These are phyloP conservation scores for Xylaria flabelliformis DNA, from an alignment of 495 filamentous ascomycete species.

Conservation along the genomic window DNA sequence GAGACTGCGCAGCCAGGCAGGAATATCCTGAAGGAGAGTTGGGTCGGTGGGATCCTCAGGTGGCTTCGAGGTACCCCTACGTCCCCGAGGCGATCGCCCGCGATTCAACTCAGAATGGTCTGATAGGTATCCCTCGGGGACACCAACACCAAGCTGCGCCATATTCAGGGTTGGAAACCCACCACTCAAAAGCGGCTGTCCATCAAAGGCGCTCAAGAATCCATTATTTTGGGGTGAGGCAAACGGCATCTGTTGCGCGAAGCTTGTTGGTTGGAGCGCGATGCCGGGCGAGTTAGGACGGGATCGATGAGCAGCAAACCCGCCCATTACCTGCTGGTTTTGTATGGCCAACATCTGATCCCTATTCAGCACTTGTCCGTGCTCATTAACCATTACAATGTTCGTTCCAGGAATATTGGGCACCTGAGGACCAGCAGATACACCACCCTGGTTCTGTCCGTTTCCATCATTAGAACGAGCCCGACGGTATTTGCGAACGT, in stretches of 20 bases:
- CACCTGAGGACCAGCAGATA: conserved; percentile 52
- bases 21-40: conserved; percentile 90
- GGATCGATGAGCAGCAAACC: conserved; percentile 78
- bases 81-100: conserved; percentile 89
- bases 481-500: conserved; percentile 91
- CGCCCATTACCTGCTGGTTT: conserved; percentile 77
- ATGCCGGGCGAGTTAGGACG: conserved; percentile 93
- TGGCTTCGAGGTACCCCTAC: conserved; percentile 93
- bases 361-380: conserved; percentile 82
- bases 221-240: conserved; percentile 94
- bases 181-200: conserved; percentile 72
- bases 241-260: conserved; percentile 71
- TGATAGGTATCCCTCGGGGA: conserved; percentile 87
- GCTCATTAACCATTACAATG: conserved; percentile 88
- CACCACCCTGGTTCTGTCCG: conserved; percentile 49
- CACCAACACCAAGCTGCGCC: conserved; percentile 72
- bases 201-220: conserved; percentile 89
- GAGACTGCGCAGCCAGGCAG: conserved; percentile 92
- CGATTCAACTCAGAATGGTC: conserved; percentile 91
- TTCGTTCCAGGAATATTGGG: conserved; percentile 65
- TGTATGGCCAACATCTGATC: conserved; percentile 89
- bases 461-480: conserved; percentile 89
- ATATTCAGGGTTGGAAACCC: conserved; percentile 74
- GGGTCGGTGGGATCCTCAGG: conserved; percentile 97
- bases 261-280: conserved; percentile 72